Percentiles rank a stretch among this genome's conserved stretches.
These are phyloP conservation scores for Sporobolomyces roseus DNA, from an alignment of 768 basidiomycete genomes.

Conservation along the genomic window DNA sequence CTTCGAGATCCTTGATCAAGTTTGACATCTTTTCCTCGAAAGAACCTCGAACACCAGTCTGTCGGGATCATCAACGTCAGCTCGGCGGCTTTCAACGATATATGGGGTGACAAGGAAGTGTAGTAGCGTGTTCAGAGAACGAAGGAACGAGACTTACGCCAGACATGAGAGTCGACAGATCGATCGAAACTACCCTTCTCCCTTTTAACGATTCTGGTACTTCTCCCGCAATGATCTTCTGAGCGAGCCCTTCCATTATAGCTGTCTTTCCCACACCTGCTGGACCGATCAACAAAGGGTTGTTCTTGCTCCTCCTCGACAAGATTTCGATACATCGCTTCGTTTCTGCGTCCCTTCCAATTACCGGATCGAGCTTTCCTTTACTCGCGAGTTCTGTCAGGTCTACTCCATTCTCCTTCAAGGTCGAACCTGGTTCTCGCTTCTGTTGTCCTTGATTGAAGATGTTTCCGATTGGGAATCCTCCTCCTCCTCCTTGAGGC, in stretches of 20 bases:
- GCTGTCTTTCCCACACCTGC: slow-evolving; percentile 66
- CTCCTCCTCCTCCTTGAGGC: slow-evolving; percentile 23
- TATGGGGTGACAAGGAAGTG: too few species aligned
- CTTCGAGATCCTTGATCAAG: slow-evolving; percentile 81
- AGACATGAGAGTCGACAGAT: slow-evolving; percentile 23
- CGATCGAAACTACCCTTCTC: slow-evolving; percentile 29
- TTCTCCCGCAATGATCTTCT: slow-evolving; percentile 87
- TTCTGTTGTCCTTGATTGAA: slow-evolving; percentile 25
- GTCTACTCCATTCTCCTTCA: slow-evolving; percentile 42
- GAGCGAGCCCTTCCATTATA: slow-evolving; percentile 89
- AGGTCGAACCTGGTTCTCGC: slow-evolving; percentile 33
- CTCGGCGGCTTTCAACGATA: too few species aligned
- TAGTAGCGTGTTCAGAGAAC: too few species aligned
- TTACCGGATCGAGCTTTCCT: slow-evolving; percentile 38
- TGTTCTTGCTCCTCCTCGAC: slow-evolving; percentile 71
- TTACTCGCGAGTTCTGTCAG: slow-evolving; percentile 50
- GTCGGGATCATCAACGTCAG: background rate
- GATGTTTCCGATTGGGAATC: slow-evolving; percentile 42
- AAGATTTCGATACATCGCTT: slow-evolving; percentile 35
- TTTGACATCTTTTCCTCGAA: slow-evolving; percentile 88
- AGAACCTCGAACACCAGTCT: slow-evolving; percentile 29
- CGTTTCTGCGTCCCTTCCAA: slow-evolving; percentile 40
- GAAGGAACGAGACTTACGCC: too few species aligned
- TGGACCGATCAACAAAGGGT: slow-evolving; percentile 81
- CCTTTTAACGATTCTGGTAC: slow-evolving; percentile 69